Percentiles rank a stretch among this genome's conserved stretches.
Evolutionary conservation across 345 rosid species (phyloP).

Genomic region (Eucalyptus brandiana): DNA sequence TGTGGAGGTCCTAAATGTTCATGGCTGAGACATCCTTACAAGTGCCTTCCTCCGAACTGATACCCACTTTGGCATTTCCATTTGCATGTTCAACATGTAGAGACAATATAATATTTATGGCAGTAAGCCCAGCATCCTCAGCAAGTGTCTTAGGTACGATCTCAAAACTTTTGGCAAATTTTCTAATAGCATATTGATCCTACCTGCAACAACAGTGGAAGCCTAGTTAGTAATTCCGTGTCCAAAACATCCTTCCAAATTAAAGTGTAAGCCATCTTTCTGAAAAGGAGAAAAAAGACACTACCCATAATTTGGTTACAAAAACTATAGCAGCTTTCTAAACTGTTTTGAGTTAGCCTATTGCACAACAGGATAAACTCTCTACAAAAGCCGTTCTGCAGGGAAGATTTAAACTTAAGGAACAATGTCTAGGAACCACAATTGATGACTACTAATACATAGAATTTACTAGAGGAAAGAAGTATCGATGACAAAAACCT

Average conservation of each 20-base stretch:
- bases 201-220: constrained; percentile 32
- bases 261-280: not conserved
- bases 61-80: constrained; percentile 79
- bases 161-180: constrained; percentile 93
- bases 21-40: constrained; percentile 54
- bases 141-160: constrained; percentile 79
- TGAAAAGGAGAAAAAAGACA: not conserved
- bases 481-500: constrained; percentile 75
- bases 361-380: not conserved
- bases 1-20: constrained; percentile 72
- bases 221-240: not conserved
- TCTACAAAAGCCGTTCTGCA: not conserved
- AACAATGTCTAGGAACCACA: not conserved
- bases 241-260: not conserved
- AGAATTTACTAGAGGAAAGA: not conserved
- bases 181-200: constrained; percentile 89
- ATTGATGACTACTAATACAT: not conserved
- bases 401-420: not conserved
- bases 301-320: not conserved
- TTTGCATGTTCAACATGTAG: constrained; percentile 80
- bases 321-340: not conserved
- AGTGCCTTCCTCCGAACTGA: constrained; percentile 67
- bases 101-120: constrained; percentile 82
- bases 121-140: constrained; percentile 90
- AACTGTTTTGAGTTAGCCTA: not conserved